These are phyloP conservation scores for Lactarius sanguifluus DNA, from an alignment of 768 basidiomycete genomes.

Conservation along the genomic window DNA sequence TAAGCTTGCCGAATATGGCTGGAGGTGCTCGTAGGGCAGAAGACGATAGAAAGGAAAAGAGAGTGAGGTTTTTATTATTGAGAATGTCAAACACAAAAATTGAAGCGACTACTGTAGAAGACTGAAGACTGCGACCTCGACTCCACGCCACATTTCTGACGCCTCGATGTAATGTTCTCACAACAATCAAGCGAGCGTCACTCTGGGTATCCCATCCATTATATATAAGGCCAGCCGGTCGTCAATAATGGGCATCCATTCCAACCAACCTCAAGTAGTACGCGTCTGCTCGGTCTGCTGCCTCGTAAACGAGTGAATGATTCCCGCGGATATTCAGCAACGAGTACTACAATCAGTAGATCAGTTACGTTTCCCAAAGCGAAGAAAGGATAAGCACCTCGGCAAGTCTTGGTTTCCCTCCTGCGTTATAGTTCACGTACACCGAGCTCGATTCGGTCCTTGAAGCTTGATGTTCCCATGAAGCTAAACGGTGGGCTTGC, in stretches of 20 bases:
- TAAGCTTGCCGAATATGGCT: neutral
- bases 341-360: constrained; percentile 43
- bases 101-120: no score
- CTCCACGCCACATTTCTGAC: no score
- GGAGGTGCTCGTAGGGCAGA: neutral
- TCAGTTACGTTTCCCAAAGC: constrained; percentile 8
- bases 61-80: neutral
- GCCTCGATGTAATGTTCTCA: no score
- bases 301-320: constrained; percentile 15
- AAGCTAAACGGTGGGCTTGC: no score
- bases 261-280: neutral
- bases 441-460: constrained; percentile 54
- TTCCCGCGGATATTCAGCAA: constrained; percentile 50
- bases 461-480: no score
- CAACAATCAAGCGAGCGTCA: no score
- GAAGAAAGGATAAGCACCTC: constrained; percentile 36
- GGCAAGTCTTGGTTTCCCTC: constrained; percentile 41
- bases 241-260: no score
- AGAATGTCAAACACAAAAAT: no score
- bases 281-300: neutral
- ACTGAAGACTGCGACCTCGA: no score
- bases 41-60: neutral
- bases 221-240: neutral
- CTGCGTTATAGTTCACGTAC: constrained; percentile 43
- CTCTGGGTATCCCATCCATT: neutral